phyloP scores from a whole-genome alignment of 257 asterid species.

The Marsdenia floribunda region DNA sequence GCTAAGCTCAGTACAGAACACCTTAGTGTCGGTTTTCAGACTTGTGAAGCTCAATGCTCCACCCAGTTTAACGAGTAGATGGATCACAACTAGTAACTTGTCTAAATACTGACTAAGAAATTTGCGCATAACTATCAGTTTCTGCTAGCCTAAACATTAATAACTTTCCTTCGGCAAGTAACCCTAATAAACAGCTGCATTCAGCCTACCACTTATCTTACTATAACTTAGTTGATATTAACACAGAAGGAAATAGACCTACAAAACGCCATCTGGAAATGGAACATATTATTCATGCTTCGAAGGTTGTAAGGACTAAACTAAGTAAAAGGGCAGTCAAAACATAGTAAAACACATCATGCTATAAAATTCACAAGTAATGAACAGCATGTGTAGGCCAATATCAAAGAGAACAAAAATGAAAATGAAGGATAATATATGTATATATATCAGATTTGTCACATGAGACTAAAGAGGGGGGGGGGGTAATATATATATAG shows the following conservation, averaged over 20 bases:
- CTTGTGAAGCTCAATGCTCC: not conserved
- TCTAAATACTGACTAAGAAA: not conserved
- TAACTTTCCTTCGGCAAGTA: not conserved
- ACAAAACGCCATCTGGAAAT: not conserved
- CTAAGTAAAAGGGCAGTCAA: not conserved
- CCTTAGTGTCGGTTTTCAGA: not conserved
- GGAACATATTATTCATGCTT: not conserved
- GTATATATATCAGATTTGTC: not conserved
- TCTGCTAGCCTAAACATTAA: constrained; percentile 6
- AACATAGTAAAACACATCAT: not conserved
- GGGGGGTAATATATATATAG: not conserved
- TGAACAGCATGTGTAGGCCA: not conserved
- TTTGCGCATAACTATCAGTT: not conserved
- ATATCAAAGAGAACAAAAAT: not conserved
- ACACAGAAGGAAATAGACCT: not conserved
- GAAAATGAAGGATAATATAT: not conserved
- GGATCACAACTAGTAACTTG: not conserved
- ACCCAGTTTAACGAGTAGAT: not conserved
- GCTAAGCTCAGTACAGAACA: not conserved
- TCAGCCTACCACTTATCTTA: not conserved
- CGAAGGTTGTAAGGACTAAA: not conserved
- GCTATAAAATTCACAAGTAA: not conserved
- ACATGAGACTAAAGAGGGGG: not conserved
- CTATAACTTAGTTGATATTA: not conserved
- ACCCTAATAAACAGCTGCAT: not conserved